A percentile compares a stretch with the other conserved stretches of the same genome.
These are phyloP conservation scores for Sicyos baderoa DNA, from an alignment of 306 rosid species.

Conservation along the genomic window DNA sequence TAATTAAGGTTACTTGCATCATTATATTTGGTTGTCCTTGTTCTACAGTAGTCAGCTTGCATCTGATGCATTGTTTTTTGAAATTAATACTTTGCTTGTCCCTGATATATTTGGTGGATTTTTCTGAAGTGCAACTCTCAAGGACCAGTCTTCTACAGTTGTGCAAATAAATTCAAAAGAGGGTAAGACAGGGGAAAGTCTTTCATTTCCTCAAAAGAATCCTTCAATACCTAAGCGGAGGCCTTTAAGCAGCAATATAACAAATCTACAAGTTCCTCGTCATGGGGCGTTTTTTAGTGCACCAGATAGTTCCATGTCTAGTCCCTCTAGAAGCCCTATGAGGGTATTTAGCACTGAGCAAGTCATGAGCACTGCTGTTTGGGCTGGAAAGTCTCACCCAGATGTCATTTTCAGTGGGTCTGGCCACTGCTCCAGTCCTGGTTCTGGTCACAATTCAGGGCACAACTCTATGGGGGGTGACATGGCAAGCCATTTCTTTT, in stretches of 20 bases:
- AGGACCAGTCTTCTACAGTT: constrained; percentile 51
- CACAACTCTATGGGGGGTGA: constrained; percentile 99
- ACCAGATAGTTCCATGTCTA: constrained; percentile 75
- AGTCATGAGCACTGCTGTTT: constrained; percentile 40
- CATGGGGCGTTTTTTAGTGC: constrained; percentile 76
- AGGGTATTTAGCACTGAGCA: constrained; percentile 50
- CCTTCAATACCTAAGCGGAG: constrained; percentile 61
- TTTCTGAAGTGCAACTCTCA: constrained; percentile 51
- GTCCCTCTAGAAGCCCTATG: constrained; percentile 70
- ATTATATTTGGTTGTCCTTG: constrained; percentile 1
- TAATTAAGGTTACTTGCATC: neutral
- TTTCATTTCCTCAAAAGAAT: constrained; percentile 38
- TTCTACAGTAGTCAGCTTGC: constrained; percentile 1
- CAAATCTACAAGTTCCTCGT: constrained; percentile 78
- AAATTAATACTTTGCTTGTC: constrained; percentile 26
- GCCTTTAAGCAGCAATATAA: constrained; percentile 72
- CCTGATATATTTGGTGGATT: constrained; percentile 30
- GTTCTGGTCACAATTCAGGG: constrained; percentile 96
- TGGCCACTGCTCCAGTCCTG: constrained; percentile 96
- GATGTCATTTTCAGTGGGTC: constrained; percentile 58
- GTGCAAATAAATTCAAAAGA: constrained; percentile 49
- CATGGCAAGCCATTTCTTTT: constrained; percentile 57
- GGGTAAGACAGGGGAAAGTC: constrained; percentile 41
- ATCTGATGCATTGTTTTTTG: constrained; percentile 18
- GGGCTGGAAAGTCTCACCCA: constrained; percentile 43